phyloP scores from a whole-genome alignment of 164 flowering plant genomes.

The Hamamelis virginiana region DNA sequence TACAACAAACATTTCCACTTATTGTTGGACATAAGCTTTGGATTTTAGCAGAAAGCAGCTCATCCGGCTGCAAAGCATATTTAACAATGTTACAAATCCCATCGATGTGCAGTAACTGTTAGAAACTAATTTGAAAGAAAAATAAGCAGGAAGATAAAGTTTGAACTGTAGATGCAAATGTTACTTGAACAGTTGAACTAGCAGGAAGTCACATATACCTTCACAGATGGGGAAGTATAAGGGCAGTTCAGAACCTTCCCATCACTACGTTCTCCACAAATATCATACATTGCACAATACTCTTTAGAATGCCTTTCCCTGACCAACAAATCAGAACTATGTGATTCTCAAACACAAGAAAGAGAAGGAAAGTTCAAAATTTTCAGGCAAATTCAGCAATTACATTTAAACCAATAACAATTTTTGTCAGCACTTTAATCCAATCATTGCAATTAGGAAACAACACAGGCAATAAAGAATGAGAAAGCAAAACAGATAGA shows the following conservation, averaged over 20 bases:
- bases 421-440: not conserved
- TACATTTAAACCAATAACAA: not conserved
- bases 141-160: not conserved
- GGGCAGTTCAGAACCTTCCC: conserved; percentile 92
- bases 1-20: conserved; percentile 91
- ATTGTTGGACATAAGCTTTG: conserved; percentile 97
- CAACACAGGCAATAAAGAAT: not conserved
- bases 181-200: not conserved
- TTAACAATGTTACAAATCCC: not conserved
- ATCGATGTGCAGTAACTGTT: too few relatives aligned
- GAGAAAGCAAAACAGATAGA: not conserved
- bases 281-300: conserved; percentile 91
- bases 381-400: not conserved
- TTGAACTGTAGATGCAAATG: not conserved
- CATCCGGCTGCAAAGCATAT: conserved; percentile 68
- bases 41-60: conserved; percentile 73
- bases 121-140: not conserved
- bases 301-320: conserved; percentile 67
- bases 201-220: conserved; percentile 44
- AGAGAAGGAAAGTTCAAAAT: not conserved
- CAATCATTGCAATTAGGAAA: not conserved
- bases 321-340: conserved; percentile 6
- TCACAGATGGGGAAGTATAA: conserved; percentile 59
- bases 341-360: not conserved
- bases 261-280: conserved; percentile 87